Evolutionary conservation across 805 yeast species (phyloP).

Genomic region (Starmerella vaccinii): DNA sequence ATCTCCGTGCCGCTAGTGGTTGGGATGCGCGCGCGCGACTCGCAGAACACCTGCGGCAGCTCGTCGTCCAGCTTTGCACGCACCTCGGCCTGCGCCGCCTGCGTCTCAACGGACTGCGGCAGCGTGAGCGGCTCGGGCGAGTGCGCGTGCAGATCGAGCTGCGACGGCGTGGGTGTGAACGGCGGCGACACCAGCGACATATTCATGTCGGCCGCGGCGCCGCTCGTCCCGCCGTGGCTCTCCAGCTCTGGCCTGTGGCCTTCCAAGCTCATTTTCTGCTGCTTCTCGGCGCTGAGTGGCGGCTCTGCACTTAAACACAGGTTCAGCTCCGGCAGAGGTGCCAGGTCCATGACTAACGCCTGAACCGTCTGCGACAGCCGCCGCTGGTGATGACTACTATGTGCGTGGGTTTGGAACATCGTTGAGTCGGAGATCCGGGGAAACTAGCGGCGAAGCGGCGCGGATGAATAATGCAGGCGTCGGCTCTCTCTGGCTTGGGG

Average conservation of each 20-base stretch:
- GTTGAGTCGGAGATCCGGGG: conserved; percentile 1
- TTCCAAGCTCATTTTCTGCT: background rate
- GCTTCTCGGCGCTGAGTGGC: background rate
- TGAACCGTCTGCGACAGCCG: background rate
- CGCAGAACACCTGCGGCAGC: conserved; percentile 72
- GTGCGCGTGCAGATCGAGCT: conserved; percentile 18
- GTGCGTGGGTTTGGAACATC: conserved; percentile 2
- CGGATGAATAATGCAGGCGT: too few relatives aligned
- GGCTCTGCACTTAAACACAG: background rate
- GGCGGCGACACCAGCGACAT: conserved; percentile 33
- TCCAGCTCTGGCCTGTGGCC: background rate
- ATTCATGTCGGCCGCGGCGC: conserved; percentile 8
- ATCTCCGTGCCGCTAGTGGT: conserved; percentile 93
- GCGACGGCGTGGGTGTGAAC: conserved; percentile 27
- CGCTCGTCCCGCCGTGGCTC: background rate
- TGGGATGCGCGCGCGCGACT: conserved; percentile 92
- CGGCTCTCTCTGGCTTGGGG: too few relatives aligned
- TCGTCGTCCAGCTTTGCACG: conserved; percentile 21
- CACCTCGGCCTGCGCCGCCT: conserved; percentile 6
- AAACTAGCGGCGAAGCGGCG: too few relatives aligned
- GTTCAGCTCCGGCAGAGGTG: background rate
- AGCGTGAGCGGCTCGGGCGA: conserved; percentile 8
- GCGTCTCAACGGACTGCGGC: background rate
- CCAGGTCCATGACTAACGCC: conserved; percentile 3
- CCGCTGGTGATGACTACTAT: background rate